Percentiles rank a stretch among this genome's conserved stretches.
phyloP scores from a whole-genome alignment of 768 basidiomycete species.

The Russula sp. region DNA sequence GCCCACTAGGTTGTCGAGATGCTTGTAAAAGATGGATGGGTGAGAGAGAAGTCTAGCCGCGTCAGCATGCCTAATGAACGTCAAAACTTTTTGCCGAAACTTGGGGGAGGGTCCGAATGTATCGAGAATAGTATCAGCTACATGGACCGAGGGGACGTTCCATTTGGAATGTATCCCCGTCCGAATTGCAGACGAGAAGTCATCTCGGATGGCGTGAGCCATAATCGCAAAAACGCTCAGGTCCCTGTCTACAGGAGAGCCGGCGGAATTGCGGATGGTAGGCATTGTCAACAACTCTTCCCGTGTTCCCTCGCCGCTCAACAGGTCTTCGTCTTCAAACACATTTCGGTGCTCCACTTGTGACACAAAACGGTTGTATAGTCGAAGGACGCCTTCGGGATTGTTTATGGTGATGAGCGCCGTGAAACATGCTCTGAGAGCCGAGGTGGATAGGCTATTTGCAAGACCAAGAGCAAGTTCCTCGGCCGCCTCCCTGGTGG shows the following conservation, averaged over 20 bases:
- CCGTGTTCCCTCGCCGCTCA: neutral
- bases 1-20: slow-evolving; percentile 43
- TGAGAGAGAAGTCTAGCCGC: slow-evolving; percentile 47
- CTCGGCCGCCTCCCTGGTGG: slow-evolving; percentile 25
- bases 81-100: slow-evolving; percentile 39
- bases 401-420: slow-evolving; percentile 39
- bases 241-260: slow-evolving; percentile 23
- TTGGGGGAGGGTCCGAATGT: slow-evolving; percentile 35
- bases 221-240: slow-evolving; percentile 50
- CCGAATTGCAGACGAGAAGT: slow-evolving; percentile 52
- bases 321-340: neutral
- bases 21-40: slow-evolving; percentile 44
- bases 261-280: neutral
- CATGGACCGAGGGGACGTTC: slow-evolving; percentile 31
- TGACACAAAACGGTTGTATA: slow-evolving; percentile 29
- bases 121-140: slow-evolving; percentile 37
- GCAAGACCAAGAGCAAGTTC: slow-evolving; percentile 37
- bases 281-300: slow-evolving; percentile 2
- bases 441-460: slow-evolving; percentile 38
- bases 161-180: slow-evolving; percentile 37
- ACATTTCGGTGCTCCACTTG: slow-evolving; percentile 4
- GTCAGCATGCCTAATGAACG: slow-evolving; percentile 44
- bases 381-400: slow-evolving; percentile 37
- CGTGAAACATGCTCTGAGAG: slow-evolving; percentile 47
- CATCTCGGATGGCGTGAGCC: slow-evolving; percentile 53